A percentile compares a stretch with the other conserved stretches of the same genome.
These are phyloP conservation scores for Naganishia kalamii DNA, from an alignment of 768 basidiomycete genomes.

Conservation along the genomic window DNA sequence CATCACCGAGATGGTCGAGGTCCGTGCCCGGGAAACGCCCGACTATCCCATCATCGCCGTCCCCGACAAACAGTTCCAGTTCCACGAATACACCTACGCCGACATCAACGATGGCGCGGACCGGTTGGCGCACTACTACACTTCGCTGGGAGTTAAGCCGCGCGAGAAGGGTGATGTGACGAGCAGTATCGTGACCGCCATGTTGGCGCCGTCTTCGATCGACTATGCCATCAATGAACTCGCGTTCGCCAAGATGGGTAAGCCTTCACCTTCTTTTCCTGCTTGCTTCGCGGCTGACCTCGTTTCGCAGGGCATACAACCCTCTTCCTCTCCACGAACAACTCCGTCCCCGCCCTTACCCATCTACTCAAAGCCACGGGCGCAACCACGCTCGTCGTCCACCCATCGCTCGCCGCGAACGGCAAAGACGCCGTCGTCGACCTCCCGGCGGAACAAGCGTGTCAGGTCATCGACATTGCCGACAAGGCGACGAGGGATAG, in stretches of 20 bases:
- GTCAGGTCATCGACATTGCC: constrained; percentile 7
- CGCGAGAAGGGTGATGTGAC: background rate
- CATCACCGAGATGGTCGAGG: constrained; percentile 15
- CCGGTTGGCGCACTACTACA: constrained; percentile 19
- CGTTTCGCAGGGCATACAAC: constrained; percentile 1
- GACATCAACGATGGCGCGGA: constrained; percentile 7
- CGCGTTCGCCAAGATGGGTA: constrained; percentile 19
- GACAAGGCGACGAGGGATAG: background rate
- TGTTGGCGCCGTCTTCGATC: constrained; percentile 14
- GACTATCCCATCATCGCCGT: constrained; percentile 14
- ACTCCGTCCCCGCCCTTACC: background rate
- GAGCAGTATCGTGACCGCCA: constrained; percentile 7
- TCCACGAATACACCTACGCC: constrained; percentile 1
- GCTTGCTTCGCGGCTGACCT: background rate
- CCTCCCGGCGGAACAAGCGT: background rate
- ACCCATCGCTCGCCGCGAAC: background rate
- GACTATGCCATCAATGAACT: constrained; percentile 18
- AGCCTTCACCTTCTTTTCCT: background rate
- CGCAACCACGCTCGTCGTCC: background rate
- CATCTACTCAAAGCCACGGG: constrained; percentile 17
- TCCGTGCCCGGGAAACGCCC: background rate
- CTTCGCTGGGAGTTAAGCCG: constrained; percentile 1
- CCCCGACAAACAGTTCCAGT: constrained; percentile 15
- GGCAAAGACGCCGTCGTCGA: background rate
- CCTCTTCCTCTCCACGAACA: constrained; percentile 13